A percentile compares a stretch with the other conserved stretches of the same genome.
Evolutionary conservation across 495 filamentous ascomycete species (phyloP).

Genomic region (Penicillium herquei): DNA sequence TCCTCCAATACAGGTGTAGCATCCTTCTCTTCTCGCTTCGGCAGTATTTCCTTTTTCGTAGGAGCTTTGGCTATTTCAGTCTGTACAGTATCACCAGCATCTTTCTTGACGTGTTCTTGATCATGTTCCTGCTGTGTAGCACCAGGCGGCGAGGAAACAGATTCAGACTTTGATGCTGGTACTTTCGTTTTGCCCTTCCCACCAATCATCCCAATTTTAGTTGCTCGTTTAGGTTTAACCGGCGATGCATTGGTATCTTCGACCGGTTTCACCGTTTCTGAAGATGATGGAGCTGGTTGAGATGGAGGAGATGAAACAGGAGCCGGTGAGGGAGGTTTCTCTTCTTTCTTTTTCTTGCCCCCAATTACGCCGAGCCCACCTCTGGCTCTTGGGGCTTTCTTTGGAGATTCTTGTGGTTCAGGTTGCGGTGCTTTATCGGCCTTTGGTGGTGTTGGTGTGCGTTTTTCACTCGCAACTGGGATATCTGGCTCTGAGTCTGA

Average conservation of each 20-base stretch:
- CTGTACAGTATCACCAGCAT: neutral
- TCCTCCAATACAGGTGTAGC: conserved; percentile 14
- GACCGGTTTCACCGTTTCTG: neutral
- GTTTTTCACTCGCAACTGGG: neutral
- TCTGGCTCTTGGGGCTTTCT: conserved; percentile 14
- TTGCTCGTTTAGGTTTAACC: conserved; percentile 23
- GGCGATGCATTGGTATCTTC: neutral
- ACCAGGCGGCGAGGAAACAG: neutral
- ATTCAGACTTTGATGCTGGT: neutral
- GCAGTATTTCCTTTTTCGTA: neutral
- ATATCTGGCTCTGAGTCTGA: neutral
- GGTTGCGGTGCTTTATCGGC: conserved; percentile 1
- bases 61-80: neutral
- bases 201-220: conserved; percentile 38
- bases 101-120: conserved; percentile 9
- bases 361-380: conserved; percentile 35
- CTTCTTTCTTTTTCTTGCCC: conserved; percentile 33
- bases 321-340: conserved; percentile 7
- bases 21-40: neutral
- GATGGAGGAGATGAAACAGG: conserved; percentile 5
- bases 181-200: conserved; percentile 21
- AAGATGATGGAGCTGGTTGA: neutral
- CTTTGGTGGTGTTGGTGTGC: neutral
- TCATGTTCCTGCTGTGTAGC: neutral
- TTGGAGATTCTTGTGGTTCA: conserved; percentile 6